phyloP scores from a whole-genome alignment of 2,329 filamentous ascomycete species.

The Plectosphaerella cucumerina region DNA sequence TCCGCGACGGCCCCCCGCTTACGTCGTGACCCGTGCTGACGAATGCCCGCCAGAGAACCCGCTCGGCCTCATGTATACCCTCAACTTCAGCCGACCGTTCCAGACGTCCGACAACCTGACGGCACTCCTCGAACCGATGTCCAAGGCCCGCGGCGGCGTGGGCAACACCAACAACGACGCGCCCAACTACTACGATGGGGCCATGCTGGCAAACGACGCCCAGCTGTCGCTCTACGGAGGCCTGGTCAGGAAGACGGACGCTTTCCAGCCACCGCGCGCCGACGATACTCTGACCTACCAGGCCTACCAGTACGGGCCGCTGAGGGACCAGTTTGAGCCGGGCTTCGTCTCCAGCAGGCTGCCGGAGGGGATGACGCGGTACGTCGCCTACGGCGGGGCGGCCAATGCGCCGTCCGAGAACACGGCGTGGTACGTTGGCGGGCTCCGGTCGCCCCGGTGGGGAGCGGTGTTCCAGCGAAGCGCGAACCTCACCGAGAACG shows the following conservation, averaged over 20 bases:
- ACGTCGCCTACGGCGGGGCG: slow-evolving; percentile 60
- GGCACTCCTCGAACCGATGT: slow-evolving; percentile 39
- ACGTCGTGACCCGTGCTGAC: slow-evolving; percentile 3
- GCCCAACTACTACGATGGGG: slow-evolving; percentile 58
- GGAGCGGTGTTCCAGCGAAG: slow-evolving; percentile 44
- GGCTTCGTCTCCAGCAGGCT: slow-evolving; percentile 42
- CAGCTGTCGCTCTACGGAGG: slow-evolving; percentile 65
- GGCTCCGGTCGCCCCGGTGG: slow-evolving; percentile 46
- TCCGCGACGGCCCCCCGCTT: too few species aligned
- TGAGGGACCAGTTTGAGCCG: slow-evolving; percentile 26
- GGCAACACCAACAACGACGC: slow-evolving; percentile 47
- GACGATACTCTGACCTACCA: slow-evolving; percentile 48
- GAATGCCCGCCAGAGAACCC: slow-evolving; percentile 40
- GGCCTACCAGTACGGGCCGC: slow-evolving; percentile 44
- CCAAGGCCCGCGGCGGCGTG: slow-evolving; percentile 45
- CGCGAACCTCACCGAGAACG: slow-evolving; percentile 28
- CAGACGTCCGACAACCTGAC: slow-evolving; percentile 49
- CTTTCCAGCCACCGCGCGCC: slow-evolving; percentile 30
- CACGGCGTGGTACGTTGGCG: slow-evolving; percentile 67
- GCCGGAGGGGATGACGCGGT: slow-evolving; percentile 47
- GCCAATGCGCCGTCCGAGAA: slow-evolving; percentile 66
- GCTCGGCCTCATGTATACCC: slow-evolving; percentile 47
- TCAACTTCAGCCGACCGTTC: slow-evolving; percentile 57
- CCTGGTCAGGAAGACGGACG: slow-evolving; percentile 29
- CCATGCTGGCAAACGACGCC: slow-evolving; percentile 60